Evolutionary conservation across 768 basidiomycete genomes (phyloP), one percentile per base, ranked within the genome.

Genomic region (Pluteus cervinus): DNA sequence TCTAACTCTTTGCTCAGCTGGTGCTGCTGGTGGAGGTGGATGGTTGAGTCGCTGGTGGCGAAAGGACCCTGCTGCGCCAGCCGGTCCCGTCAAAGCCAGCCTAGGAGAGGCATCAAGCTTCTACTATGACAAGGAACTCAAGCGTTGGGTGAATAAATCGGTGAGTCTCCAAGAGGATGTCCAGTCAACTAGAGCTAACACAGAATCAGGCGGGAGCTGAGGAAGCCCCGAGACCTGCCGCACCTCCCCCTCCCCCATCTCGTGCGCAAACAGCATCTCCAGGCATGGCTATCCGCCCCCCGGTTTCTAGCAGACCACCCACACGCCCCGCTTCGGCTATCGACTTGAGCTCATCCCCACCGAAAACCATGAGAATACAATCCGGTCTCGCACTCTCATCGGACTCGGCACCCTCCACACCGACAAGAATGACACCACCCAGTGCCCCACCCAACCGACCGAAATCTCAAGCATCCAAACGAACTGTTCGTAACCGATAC

Each of bases 121-220:
- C 65, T 85, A 89, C 52, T 99, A 87, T 55, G 96, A 99, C 54
- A 81, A 86, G 50, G 91, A 96, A n/a, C 72, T 83, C 42, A 92
- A 93, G 57, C 77, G 85, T 44, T 99, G 96, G 96, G 81, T 99
- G 18, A 92, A 96, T 57, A 93, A 86, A 61, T 91, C 85, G 66
- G 91, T 89, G 43, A 56, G 61, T 45, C 5, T 7, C 10, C 11
- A 24, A 20, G 15, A 7, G 18, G 7, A 16, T 6, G 30, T 17
- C n/a, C 12, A 16, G 14, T 25, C 11, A 30, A n/a, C n/a, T 21
- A 28, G 14, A 39, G 18, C 12, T 11, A 32, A 20, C 21, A 6
- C 38, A 11, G 33, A n/a, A 14, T 46, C 34, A 89, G 86, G 73
- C 61, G 43, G 77, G 75, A 25, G 54, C 61, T 11, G 75, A 76